Evolutionary conservation across 768 basidiomycete genomes (phyloP), one percentile per base, ranked within the genome.

Genomic region (Suillus sp.): DNA sequence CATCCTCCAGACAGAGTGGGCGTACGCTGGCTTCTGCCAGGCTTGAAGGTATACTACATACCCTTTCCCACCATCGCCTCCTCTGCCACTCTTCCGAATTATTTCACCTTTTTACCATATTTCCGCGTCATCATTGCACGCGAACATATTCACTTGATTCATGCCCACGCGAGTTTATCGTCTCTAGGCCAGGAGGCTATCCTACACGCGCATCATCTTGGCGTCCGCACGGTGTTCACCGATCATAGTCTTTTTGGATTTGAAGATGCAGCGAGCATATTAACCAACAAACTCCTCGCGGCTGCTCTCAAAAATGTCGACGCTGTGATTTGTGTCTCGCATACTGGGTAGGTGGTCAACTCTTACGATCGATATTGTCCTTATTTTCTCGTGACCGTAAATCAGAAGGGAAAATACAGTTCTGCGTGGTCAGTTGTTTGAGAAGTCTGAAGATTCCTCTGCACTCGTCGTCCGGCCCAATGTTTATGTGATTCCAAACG

Each of bases 201-300:
- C 61, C 77, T 98, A 20, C 95, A 98, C 66, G 85, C 95, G 0
- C 91, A 95, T 67, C 79, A 93, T 22, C 83, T 99, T 78, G 90
- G 92, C 13, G 82, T 98, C 14, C 87, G 91, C 45, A 95, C 94
- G 0, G 92, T 98, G 11, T 96, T 99, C 74, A 99, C 97, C 0
- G 97, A 99, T 75, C 96, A 99, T 69, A 95, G 92, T 70, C 76
- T 99, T 32, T 99, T 99, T 68, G 96, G 95, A 1, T 95, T 99
- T 71, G 96, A 93, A 37, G 96, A 98, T 71, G 96, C 97, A 18
- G 96, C 95, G 1, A 95, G 96, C 68, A 96, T 99, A 45, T 80
- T 98, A 66, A 98, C 97, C 6, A 99, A 99, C 79, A 99, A 99
- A 74, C 84, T 99, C 38, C 80, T 99, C 45, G 91, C 86, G 13